Conservation (phyloP, 306 rosid genomes). For the Rosa lucieae region DNA sequence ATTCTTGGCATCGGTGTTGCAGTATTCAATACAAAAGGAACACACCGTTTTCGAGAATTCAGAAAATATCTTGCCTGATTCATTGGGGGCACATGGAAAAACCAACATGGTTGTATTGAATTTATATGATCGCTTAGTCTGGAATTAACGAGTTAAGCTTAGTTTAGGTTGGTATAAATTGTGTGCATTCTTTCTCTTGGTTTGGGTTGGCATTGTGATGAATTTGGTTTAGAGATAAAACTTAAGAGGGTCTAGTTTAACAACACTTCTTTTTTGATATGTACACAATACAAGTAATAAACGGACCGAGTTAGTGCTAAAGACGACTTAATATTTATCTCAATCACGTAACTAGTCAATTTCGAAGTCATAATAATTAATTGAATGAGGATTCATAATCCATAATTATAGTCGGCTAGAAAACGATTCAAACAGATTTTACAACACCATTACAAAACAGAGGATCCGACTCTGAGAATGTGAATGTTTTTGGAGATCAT, state of each 20-base stretch:
- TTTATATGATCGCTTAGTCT: too few species aligned
- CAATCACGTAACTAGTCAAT: not conserved
- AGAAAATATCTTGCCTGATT: not conserved
- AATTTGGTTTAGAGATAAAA: too few species aligned
- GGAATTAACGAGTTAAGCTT: too few species aligned
- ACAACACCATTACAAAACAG: not conserved
- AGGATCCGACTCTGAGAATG: not conserved
- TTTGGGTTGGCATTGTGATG: not conserved
- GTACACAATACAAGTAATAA: not conserved
- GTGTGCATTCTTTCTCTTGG: not conserved
- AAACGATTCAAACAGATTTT: not conserved
- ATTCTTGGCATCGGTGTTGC: not conserved
- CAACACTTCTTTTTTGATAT: too few species aligned
- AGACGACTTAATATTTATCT: not conserved
- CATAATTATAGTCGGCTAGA: not conserved
- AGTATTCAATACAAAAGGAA: not conserved
- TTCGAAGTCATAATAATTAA: too few species aligned
- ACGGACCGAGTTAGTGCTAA: not conserved
- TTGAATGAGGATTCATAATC: not conserved
- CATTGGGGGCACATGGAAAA: not conserved
- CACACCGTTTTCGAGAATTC: not conserved
- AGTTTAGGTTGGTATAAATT: too few species aligned
- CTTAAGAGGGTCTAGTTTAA: too few species aligned
- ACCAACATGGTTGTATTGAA: too few species aligned
- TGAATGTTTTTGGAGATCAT: not conserved